phyloP scores from a whole-genome alignment of 768 basidiomycete genomes.

The Udeniomyces megalosporus region DNA sequence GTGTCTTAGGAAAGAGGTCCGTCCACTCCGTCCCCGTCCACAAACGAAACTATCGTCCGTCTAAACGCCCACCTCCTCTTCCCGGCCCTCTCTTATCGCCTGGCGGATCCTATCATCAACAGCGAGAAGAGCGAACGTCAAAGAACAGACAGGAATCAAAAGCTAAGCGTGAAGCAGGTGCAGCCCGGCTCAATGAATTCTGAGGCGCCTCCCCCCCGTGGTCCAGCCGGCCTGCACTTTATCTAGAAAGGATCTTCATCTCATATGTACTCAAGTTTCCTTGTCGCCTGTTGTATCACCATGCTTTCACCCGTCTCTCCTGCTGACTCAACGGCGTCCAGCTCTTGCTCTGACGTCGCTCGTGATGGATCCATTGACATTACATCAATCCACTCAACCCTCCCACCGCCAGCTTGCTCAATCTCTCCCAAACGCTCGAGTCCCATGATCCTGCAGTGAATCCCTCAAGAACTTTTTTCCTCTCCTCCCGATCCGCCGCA shows the following conservation, averaged over 20 bases:
- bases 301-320: too few relatives aligned
- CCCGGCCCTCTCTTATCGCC: too few relatives aligned
- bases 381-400: slow-evolving; percentile 6
- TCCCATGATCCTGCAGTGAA: slow-evolving; percentile 17
- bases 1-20: slow-evolving; percentile 6
- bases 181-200: background rate
- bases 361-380: background rate
- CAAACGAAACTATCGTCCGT: too few relatives aligned
- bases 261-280: background rate
- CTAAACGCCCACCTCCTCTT: too few relatives aligned
- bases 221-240: too few relatives aligned
- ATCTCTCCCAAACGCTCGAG: slow-evolving; percentile 15
- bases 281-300: background rate
- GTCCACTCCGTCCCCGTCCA: background rate
- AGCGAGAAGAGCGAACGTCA: background rate
- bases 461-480: slow-evolving; percentile 11
- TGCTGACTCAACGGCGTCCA: slow-evolving; percentile 18
- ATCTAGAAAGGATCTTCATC: too few relatives aligned
- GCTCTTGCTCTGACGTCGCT: slow-evolving; percentile 35
- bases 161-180: background rate
- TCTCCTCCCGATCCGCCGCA: slow-evolving; percentile 1
- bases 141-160: background rate
- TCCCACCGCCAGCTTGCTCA: slow-evolving; percentile 20
- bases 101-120: background rate
- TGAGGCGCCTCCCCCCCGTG: background rate